phyloP scores from a whole-genome alignment of 1,139 yeast species.

The Saccharomyces pastorianus region DNA sequence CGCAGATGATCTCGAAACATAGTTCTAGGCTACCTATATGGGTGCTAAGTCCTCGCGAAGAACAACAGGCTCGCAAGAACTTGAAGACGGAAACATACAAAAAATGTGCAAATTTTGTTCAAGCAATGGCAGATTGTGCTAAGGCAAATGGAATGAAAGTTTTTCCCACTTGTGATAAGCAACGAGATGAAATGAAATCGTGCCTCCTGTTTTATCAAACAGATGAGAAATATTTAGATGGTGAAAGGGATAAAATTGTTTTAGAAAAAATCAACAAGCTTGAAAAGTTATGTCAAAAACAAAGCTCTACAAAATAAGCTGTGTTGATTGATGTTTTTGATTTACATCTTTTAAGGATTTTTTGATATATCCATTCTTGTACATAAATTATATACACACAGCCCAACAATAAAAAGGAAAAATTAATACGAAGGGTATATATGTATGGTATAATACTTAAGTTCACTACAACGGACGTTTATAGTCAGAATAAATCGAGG shows the following conservation, averaged over 20 bases:
- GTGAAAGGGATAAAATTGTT: conserved; percentile 59
- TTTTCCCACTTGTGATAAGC: conserved; percentile 48
- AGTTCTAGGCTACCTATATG: conserved; percentile 54
- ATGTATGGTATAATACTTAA: not conserved
- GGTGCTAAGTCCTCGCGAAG: conserved; percentile 83
- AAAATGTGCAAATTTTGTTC: conserved; percentile 60
- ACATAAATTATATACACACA: not conserved
- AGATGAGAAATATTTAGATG: conserved; percentile 58
- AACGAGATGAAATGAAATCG: conserved; percentile 56
- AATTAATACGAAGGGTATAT: not conserved
- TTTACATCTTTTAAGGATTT: not conserved
- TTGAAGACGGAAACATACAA: conserved; percentile 71
- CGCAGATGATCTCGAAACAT: conserved; percentile 14
- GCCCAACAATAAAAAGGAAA: not conserved
- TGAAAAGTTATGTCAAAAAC: conserved; percentile 16
- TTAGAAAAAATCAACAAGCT: conserved; percentile 42
- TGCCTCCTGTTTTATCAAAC: conserved; percentile 63
- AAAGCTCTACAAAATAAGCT: conserved; percentile 5
- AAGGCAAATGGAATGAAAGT: conserved; percentile 45
- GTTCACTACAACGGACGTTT: not conserved
- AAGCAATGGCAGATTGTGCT: conserved; percentile 48
- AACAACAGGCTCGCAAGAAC: conserved; percentile 66
- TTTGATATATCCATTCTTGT: not conserved
- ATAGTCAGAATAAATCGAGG: conserved; percentile 38
- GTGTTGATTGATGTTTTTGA: not conserved